Evolutionary conservation across 345 rosid genomes (phyloP).

Genomic region (Moringa oleifera): DNA sequence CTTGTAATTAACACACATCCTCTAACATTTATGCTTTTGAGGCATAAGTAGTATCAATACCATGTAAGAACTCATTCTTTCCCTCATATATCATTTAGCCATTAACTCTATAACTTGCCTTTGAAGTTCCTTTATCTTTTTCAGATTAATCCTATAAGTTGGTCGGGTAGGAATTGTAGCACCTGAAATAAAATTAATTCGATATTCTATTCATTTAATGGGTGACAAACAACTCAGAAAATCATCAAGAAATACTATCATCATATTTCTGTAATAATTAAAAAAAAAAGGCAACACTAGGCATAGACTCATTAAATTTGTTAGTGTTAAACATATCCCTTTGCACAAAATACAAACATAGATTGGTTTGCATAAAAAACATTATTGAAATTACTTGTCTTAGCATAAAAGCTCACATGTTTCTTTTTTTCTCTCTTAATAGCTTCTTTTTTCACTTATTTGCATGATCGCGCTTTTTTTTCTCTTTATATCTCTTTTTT

Average conservation of each 20-base stretch:
- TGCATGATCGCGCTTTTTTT: neutral
- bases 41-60: neutral
- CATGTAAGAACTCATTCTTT: neutral
- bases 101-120: neutral
- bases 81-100: neutral
- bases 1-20: neutral
- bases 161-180: neutral
- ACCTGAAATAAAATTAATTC: neutral
- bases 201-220: neutral
- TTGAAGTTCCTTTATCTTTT: constrained; percentile 3
- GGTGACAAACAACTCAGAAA: neutral
- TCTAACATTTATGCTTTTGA: too few relatives aligned
- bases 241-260: neutral
- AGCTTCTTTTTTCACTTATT: too few relatives aligned
- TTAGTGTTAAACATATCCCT: neutral
- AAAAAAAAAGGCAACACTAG: neutral
- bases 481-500: neutral
- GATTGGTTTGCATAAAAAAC: neutral
- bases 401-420: neutral
- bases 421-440: neutral
- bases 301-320: neutral
- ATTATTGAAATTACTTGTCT: neutral
- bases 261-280: neutral
- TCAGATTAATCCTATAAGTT: neutral
- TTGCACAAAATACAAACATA: neutral